Base-by-base conservation (phyloP, 2,329 filamentous ascomycete genomes). In the Knufia fluminis region DNA sequence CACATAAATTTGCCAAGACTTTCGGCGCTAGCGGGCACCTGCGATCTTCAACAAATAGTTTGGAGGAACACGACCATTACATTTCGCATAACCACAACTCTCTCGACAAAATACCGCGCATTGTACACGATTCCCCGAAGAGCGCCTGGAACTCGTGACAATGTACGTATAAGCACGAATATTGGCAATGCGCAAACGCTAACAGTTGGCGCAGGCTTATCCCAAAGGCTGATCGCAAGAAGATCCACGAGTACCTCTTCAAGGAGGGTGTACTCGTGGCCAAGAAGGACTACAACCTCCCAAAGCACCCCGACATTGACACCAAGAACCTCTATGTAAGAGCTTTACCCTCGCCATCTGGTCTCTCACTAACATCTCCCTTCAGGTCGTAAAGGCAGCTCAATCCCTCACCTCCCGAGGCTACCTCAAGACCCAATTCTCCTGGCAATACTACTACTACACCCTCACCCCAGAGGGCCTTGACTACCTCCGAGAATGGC, bases 371-470 rank as follows among this genome's bases (percentile, higher is more conserved):
- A 41, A 47, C 48, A 48, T 28, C 38, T 43, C 55, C 16, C 19
- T 38, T 58, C 58, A 79, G 75, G 76, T 97, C 73, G 87, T 98
- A 83, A 98, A 98, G 84, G 92, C 92, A 68, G 85, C 83, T 77
- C 92, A 98, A 80, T 98, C 92, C 60, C 83, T 98, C 70, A 94
- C 83, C 78, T 96, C 90, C 64, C 91, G 92, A 72, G 91, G 91
- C 71, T 97, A 87, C 76, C 83, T 98, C 77, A 98, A 98, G 87
- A 98, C 92, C 66, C 92, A 94, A 76, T 98, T 98, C 86, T 95
- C 89, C 62, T 95, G 89, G 89, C 89, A 95, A 78, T 95, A 90
- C 82, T 95, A 97, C 85, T 98, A 98, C 86, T 98, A 98, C 85
- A 96, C 92, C 75, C 85, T 98, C 75, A 96, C 91, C 72, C 87